Evolutionary conservation across 768 basidiomycete species (phyloP).

Genomic region (Porphyrellus cyaneotinctus): DNA sequence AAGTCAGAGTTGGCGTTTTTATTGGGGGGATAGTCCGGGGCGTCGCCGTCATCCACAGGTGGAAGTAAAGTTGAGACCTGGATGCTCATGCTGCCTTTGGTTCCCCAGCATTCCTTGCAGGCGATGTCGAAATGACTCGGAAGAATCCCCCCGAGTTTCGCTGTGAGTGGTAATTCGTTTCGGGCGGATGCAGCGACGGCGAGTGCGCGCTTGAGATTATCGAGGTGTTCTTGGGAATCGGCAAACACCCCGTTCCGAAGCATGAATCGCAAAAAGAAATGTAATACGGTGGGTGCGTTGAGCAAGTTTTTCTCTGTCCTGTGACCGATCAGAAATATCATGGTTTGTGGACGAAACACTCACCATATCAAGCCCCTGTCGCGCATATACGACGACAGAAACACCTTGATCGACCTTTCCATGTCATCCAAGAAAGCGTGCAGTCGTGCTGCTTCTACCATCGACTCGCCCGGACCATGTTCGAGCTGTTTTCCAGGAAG

Average conservation of each 20-base stretch:
- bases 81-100: slow-evolving; percentile 31
- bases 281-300: slow-evolving; percentile 40
- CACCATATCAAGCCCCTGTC: slow-evolving; percentile 67
- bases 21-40: not conserved
- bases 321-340: slow-evolving; percentile 11
- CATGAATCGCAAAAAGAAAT: slow-evolving; percentile 45
- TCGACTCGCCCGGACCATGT: slow-evolving; percentile 13
- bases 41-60: not conserved
- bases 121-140: slow-evolving; percentile 46
- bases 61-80: slow-evolving; percentile 12
- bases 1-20: slow-evolving; percentile 21
- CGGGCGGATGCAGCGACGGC: slow-evolving; percentile 37
- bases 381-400: slow-evolving; percentile 65
- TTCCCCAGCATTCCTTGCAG: slow-evolving; percentile 49
- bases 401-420: slow-evolving; percentile 55
- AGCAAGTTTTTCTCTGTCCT: slow-evolving; percentile 43
- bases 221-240: slow-evolving; percentile 19
- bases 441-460: slow-evolving; percentile 27
- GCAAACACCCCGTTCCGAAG: slow-evolving; percentile 41
- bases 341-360: not conserved
- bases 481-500: slow-evolving; percentile 30
- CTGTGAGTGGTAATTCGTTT: slow-evolving; percentile 41
- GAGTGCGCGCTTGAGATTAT: slow-evolving; percentile 43
- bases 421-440: slow-evolving; percentile 58
- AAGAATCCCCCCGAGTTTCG: slow-evolving; percentile 35